phyloP scores from a whole-genome alignment of 768 basidiomycete species.

The Clitopilus hobsonii region DNA sequence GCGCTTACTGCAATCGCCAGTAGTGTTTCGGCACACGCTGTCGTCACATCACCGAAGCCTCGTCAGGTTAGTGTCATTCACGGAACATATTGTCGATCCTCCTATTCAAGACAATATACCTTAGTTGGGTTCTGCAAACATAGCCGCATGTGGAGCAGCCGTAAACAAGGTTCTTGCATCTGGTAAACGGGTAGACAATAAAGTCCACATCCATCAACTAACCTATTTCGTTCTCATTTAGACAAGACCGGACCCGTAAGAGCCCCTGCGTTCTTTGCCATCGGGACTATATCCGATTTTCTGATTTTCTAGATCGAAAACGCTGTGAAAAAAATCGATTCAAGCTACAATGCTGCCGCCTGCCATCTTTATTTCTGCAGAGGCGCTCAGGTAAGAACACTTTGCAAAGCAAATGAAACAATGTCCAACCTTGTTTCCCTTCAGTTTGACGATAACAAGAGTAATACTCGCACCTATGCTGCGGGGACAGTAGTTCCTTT shows the following conservation, averaged over 20 bases:
- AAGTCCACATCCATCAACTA: neutral
- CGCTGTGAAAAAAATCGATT: conserved; percentile 21
- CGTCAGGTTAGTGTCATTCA: conserved; percentile 16
- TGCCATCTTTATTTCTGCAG: conserved; percentile 31
- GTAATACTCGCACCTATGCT: conserved; percentile 20
- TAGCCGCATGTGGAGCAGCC: conserved; percentile 26
- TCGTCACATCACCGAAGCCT: conserved; percentile 23
- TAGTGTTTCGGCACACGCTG: conserved; percentile 18
- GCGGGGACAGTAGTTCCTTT: conserved; percentile 26
- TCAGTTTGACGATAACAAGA: conserved; percentile 25
- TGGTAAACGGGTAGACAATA: conserved; percentile 12
- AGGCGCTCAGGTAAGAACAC: conserved; percentile 22
- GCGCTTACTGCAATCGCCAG: conserved; percentile 8
- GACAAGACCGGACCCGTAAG: conserved; percentile 27
- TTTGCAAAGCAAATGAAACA: neutral
- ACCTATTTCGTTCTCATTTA: conserved; percentile 1
- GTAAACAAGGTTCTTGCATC: conserved; percentile 21
- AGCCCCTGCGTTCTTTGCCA: neutral
- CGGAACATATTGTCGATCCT: neutral
- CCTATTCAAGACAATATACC: neutral
- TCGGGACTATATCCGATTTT: neutral
- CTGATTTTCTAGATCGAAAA: conserved; percentile 24
- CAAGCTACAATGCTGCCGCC: conserved; percentile 23
- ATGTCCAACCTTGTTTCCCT: neutral
- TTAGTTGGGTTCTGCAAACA: conserved; percentile 23